Base-by-base conservation (phyloP, 2,329 filamentous ascomycete genomes). In the Mariannaea elegans region DNA sequence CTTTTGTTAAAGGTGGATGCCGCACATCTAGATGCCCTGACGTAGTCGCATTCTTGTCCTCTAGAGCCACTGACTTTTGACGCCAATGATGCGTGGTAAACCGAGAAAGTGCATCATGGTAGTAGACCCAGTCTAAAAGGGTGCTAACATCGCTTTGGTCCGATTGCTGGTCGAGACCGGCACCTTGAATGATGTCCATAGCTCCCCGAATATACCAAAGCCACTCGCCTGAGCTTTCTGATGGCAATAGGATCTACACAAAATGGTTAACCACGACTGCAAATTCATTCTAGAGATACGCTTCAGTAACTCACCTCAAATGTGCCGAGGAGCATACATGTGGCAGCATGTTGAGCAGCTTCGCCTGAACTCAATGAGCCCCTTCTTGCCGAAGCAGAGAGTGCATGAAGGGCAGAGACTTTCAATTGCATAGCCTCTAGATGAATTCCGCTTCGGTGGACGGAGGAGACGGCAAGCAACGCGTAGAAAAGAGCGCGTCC, bases 61-160 rank as follows among this genome's bases (percentile, higher is more conserved):
- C 18, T 2, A 23, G 23, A 7, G 18, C 19, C 2, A 44, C 2
- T 10, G 55, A 19, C 4, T 38, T 41, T 3, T 59, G 56, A 1
- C 31, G 51, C 66, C 66, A 68, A 48, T 68, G 61, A 16, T 56
- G 42, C 9, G 50, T 46, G 12, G 61, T 51, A 16, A 68, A 68
- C 1, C 53, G 49, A n/a, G 65, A 66, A 7, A 68, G 34, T 5
- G 53, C 47, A 13, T 65, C 42, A 13, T 65, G 64, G 24, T 68
- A 68, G 41, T 62, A 60, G n/a, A 63, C 64, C 66, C 66, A 68
- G n/a, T 63, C 64, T 12, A 68, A 31, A 4, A 68, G 36, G 18
- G 41, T 12, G n/a, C 32, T 49, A 5, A 39, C 34, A 8, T 61
- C 48, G 39, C 16, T 31, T 31, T 38, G 12, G n/a, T 31, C 2